Base-by-base conservation (phyloP, 2,329 filamentous ascomycete species). In the Stachybotrys chlorohalonatus region DNA sequence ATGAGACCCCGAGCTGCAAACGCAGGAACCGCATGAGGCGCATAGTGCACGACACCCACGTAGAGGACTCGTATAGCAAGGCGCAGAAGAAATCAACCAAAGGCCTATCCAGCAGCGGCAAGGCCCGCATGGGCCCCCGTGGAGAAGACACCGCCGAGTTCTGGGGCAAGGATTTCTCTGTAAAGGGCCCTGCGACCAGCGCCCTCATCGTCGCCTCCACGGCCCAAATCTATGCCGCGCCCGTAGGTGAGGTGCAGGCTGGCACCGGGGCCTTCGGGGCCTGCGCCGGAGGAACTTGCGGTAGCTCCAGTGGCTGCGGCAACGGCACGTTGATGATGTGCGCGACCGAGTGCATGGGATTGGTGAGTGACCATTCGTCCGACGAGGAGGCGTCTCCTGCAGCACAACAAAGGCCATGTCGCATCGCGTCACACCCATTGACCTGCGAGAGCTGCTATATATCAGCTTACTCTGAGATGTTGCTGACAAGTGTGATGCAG, bases 191-290 rank as follows among this genome's bases (percentile, higher is more conserved):
- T 6, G 55, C 53, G 49, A 53, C 49, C n/a, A 57, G 55, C 24
- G 31, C 31, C n/a, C 46, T 56, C 47, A 55, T 54, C 3, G 49
- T 54, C 7, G 52, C 39, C 6, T 51, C 56, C 11, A 59, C 56
- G 24, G 52, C 53, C 5, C 51, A 42, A 13, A 60, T 60, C 36
- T 61, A 61, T 50, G 51, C 55, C 5, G 31, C 52, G n/a, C 52
- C 57, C 31, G 55, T 58, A 8, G 58, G 57, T 13, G 49, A 53
- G 9, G 55, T 55, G 11, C 30, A 54, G 16, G 9, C 50, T 32
- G 50, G 50, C 32, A 31, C 7, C 4, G 32, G 32, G 8, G 36
- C 32, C n/a, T 16, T 45, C 11, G 50, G 50, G 4, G 32, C 32
- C 16, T 52, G 50, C 32, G 50, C 50, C 4, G 31, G 9, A 13